Percentiles rank a stretch among this genome's conserved stretches.
Evolutionary conservation across 257 asterid genomes (phyloP).

Genomic region (Nicotiana tomentosiformis): DNA sequence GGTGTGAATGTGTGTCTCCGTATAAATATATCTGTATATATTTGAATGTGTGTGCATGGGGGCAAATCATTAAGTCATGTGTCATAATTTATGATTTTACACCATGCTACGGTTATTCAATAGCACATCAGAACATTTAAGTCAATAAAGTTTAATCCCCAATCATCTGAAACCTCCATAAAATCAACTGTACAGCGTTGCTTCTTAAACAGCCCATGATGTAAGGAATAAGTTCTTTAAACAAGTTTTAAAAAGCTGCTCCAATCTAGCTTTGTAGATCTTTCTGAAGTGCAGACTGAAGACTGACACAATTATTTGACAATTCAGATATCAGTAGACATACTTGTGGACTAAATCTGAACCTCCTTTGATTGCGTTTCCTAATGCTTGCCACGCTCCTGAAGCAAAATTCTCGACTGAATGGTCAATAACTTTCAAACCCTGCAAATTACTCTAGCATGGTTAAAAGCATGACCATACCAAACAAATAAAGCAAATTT

Average conservation of each 20-base stretch:
- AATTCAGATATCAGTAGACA: constrained; percentile 7
- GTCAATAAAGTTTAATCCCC: neutral
- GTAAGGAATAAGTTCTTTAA: neutral
- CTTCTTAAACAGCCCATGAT: neutral
- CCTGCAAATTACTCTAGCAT: constrained; percentile 37
- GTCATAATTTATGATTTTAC: neutral
- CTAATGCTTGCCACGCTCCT: constrained; percentile 95
- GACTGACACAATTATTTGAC: neutral
- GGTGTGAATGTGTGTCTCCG: neutral
- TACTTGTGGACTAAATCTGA: constrained; percentile 54
- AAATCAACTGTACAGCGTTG: neutral
- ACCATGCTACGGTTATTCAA: neutral
- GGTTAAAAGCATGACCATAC: neutral
- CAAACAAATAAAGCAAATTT: neutral
- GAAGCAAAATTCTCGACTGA: constrained; percentile 82
- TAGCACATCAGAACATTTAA: neutral
- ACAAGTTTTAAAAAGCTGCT: neutral
- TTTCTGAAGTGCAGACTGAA: neutral
- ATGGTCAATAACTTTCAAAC: constrained; percentile 67
- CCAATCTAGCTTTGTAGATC: neutral
- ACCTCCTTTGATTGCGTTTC: constrained; percentile 86
- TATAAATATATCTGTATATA: neutral
- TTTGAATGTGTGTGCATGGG: neutral
- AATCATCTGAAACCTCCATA: neutral
- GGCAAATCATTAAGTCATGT: neutral